Percentiles rank a stretch among this genome's conserved stretches.
These are phyloP conservation scores for Dendrocalamus sinicus DNA, from an alignment of 176 grass and related monocot species.

Conservation along the genomic window DNA sequence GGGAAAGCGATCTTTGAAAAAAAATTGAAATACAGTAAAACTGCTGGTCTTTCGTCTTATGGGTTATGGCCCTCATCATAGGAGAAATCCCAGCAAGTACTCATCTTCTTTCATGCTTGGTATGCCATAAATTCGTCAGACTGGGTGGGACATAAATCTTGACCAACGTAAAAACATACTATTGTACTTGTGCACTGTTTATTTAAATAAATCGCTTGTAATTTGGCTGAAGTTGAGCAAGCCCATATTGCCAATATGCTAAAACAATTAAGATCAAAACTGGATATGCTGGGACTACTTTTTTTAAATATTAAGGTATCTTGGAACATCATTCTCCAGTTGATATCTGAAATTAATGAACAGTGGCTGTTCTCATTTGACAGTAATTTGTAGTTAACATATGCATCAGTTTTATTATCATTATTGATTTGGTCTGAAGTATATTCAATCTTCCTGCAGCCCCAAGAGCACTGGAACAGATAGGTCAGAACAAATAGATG, in stretches of 20 bases:
- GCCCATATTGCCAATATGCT: background rate
- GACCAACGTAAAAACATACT: background rate
- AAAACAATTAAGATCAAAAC: background rate
- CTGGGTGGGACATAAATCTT: background rate
- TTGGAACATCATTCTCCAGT: background rate
- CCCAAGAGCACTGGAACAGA: constrained; percentile 44
- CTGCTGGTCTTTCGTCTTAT: background rate
- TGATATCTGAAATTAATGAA: background rate
- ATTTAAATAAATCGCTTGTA: background rate
- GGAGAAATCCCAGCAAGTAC: background rate
- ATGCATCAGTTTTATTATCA: background rate
- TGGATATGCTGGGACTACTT: background rate
- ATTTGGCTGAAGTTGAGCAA: constrained; percentile 3
- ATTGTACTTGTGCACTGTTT: background rate
- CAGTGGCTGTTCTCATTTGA: background rate
- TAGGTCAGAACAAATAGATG: constrained; percentile 37
- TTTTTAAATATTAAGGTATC: background rate
- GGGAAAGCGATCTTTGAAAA: background rate
- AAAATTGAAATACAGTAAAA: background rate
- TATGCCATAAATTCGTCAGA: background rate
- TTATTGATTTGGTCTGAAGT: constrained; percentile 4
- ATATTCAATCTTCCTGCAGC: constrained; percentile 34
- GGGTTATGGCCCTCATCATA: background rate
- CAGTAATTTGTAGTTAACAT: background rate
- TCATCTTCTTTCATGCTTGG: background rate